Conservation (phyloP, 2,329 filamentous ascomycete genomes). For the Fusarium torulosum region DNA sequence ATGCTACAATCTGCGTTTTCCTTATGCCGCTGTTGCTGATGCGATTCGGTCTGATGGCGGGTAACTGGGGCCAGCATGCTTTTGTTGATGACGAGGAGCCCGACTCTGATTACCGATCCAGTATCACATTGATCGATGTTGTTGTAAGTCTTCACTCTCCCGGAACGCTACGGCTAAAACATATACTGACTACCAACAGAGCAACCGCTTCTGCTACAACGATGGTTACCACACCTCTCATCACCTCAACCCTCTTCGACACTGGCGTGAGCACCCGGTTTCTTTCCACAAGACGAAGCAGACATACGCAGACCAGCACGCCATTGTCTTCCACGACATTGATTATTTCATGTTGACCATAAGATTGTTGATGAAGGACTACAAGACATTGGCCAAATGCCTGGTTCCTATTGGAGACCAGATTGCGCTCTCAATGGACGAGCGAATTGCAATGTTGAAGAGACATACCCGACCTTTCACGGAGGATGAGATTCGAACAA, state of each 20-base stretch:
- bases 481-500: slow-evolving; percentile 43
- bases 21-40: slow-evolving; percentile 75
- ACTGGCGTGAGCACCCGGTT: slow-evolving; percentile 84
- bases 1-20: slow-evolving; percentile 73
- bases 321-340: slow-evolving; percentile 83
- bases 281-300: slow-evolving; percentile 78
- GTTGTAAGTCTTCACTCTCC: slow-evolving; percentile 64
- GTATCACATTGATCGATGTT: slow-evolving; percentile 84
- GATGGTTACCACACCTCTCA: slow-evolving; percentile 87
- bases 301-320: slow-evolving; percentile 73
- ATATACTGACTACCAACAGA: slow-evolving; percentile 60
- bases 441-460: slow-evolving; percentile 39
- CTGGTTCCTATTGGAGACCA: slow-evolving; percentile 81
- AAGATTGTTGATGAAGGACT: slow-evolving; percentile 77
- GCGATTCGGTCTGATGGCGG: slow-evolving; percentile 80
- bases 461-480: slow-evolving; percentile 44
- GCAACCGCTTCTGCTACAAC: slow-evolving; percentile 85
- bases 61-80: slow-evolving; percentile 88
- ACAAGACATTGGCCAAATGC: slow-evolving; percentile 74
- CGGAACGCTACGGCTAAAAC: too few relatives aligned
- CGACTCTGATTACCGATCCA: slow-evolving; percentile 81
- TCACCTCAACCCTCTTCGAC: slow-evolving; percentile 80
- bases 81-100: slow-evolving; percentile 82
- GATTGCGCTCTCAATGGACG: slow-evolving; percentile 71
- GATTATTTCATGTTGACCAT: slow-evolving; percentile 84